Percentiles rank a stretch among this genome's conserved stretches.
phyloP scores from a whole-genome alignment of 257 asterid genomes.

The Solanum paucissectum region DNA sequence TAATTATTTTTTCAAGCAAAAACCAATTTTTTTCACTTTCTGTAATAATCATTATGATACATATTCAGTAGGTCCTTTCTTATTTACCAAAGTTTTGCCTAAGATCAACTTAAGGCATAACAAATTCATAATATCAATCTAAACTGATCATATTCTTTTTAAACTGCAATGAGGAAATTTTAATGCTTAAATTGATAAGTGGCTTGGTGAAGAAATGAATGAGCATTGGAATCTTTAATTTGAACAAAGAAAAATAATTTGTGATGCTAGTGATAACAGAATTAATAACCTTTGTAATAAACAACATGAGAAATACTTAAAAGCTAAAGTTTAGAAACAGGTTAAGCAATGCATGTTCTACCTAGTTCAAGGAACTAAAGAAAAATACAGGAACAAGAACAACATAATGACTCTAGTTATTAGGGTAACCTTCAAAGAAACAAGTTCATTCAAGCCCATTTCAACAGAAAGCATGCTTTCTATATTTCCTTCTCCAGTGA shows the following conservation, averaged over 20 bases:
- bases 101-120: background rate
- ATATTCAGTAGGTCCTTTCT: background rate
- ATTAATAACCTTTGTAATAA: background rate
- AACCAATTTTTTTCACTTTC: background rate
- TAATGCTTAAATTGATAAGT: background rate
- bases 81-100: background rate
- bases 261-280: background rate
- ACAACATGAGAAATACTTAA: background rate
- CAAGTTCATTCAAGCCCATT: constrained; percentile 88
- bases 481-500: constrained; percentile 88
- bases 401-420: background rate
- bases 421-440: constrained; percentile 64
- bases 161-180: background rate
- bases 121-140: background rate
- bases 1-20: background rate
- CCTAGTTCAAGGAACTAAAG: background rate
- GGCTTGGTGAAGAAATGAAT: background rate
- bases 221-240: background rate
- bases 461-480: constrained; percentile 95
- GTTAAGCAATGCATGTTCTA: background rate
- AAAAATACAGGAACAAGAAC: background rate
- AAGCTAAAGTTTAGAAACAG: background rate
- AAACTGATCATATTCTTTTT: background rate
- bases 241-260: background rate
- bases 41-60: background rate